Base-by-base conservation (phyloP, 2,329 filamentous ascomycete species). In the Salinomyces thailandicus region DNA sequence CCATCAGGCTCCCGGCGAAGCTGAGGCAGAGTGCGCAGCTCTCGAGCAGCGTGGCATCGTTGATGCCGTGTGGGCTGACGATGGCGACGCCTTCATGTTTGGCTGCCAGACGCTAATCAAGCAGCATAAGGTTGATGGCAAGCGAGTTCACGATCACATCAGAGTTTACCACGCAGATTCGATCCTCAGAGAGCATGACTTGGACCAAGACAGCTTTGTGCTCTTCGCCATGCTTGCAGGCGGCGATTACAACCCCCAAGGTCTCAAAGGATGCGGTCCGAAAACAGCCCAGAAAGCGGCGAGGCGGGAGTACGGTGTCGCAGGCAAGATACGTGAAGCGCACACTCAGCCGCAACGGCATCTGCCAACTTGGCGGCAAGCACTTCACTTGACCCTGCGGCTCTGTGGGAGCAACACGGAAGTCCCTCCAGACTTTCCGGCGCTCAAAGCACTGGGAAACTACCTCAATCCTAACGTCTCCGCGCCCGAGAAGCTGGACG, bases 51-150 rank as follows among this genome's bases (percentile, higher is more conserved):
- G 61, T 1, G 63, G 61, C 0, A 39, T 69, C 8, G 64, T 71
- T 0, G 68, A 71, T 42, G 66, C 65, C 5, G 64, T 70, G 1
- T 69, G 62, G 61, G 62, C 61, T 0, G 62, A 69, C 27, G 67
- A 71, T 36, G 58, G 60, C 1, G 67, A 71, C 29, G 50, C 53
- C 0, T 53, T 71, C 11, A 64, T 71, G 62, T 70, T 70, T 34
- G 65, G 67, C 3, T 64, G 60, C 39, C 57, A 49, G 2, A 54
- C 60, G 1, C 49, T 69, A n/a, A 57, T 71, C 24, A 50, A 57
- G 35, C 30, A 42, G 17, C 43, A 52, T 36, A 46, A 46, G 33
- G 60, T 60, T 3, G 62, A 55, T 37, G 53, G 48, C 2, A 51
- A 61, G 2, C 50, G 66, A 11, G 54, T 68, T 15, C 44, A 54